These are phyloP conservation scores for Ampelomyces quisqualis DNA, from an alignment of 2,329 filamentous ascomycete species.

Conservation along the genomic window DNA sequence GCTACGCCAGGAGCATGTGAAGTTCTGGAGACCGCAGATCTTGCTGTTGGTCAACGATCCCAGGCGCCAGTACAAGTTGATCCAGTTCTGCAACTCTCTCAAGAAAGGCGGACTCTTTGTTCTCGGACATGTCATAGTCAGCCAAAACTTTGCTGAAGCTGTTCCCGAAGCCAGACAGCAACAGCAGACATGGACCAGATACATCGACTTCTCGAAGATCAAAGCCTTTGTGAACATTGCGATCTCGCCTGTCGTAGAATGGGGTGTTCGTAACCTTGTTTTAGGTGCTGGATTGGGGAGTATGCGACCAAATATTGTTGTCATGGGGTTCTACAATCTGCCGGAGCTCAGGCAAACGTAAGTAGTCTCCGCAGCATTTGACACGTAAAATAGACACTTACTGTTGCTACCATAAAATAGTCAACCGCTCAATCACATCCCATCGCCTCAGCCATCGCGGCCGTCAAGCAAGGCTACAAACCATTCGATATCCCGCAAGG, in stretches of 20 bases:
- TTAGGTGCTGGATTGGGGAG: slow-evolving; percentile 79
- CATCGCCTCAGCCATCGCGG: slow-evolving; percentile 48
- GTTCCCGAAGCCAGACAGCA: slow-evolving; percentile 80
- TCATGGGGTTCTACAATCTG: slow-evolving; percentile 78
- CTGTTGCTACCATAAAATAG: too few relatives aligned
- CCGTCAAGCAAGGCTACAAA: slow-evolving; percentile 32
- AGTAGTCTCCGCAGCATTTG: too few relatives aligned
- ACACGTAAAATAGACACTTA: too few relatives aligned
- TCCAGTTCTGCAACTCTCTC: slow-evolving; percentile 87
- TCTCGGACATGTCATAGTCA: slow-evolving; percentile 83
- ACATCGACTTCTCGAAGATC: slow-evolving; percentile 81
- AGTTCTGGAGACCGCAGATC: slow-evolving; percentile 90
- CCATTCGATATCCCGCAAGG: slow-evolving; percentile 37
- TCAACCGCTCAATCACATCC: slow-evolving; percentile 58
- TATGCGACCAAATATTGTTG: slow-evolving; percentile 85
- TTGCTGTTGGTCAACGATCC: slow-evolving; percentile 81
- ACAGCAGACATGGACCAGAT: slow-evolving; percentile 80
- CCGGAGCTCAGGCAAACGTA: slow-evolving; percentile 65
- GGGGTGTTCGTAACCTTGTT: slow-evolving; percentile 81
- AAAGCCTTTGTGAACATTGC: slow-evolving; percentile 88
- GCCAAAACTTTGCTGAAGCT: slow-evolving; percentile 74
- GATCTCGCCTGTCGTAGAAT: slow-evolving; percentile 78
- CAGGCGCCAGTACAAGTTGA: slow-evolving; percentile 76
- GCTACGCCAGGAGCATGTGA: slow-evolving; percentile 84
- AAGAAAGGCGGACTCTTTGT: slow-evolving; percentile 88